Percentiles rank a stretch among this genome's conserved stretches.
These are phyloP conservation scores for Neolecta irregularis DNA, from an alignment of 1,139 yeast species.

Conservation along the genomic window DNA sequence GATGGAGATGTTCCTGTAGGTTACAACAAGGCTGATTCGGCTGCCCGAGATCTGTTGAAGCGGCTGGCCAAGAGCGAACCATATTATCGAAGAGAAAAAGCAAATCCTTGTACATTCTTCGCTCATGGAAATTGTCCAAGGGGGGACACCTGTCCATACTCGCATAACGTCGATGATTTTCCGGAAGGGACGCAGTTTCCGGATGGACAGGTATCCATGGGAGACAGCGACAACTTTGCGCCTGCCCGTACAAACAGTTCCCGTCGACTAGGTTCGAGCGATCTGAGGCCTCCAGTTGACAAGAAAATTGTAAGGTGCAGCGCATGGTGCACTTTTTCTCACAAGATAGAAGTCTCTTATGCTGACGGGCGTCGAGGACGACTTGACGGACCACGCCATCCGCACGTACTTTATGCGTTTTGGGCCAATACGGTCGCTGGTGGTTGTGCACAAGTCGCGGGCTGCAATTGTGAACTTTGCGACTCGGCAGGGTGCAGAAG, in stretches of 20 bases:
- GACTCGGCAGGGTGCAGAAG: slow-evolving; percentile 38
- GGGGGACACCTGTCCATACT: neutral
- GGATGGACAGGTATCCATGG: too few relatives aligned
- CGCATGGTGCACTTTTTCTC: neutral
- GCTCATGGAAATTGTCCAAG: neutral
- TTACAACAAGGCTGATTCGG: slow-evolving; percentile 23
- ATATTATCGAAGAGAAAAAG: slow-evolving; percentile 18
- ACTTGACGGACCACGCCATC: slow-evolving; percentile 48
- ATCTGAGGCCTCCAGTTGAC: slow-evolving; percentile 33
- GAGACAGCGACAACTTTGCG: too few relatives aligned
- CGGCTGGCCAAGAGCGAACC: slow-evolving; percentile 30
- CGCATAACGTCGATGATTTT: neutral
- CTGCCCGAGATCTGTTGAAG: slow-evolving; percentile 27
- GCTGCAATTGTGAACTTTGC: slow-evolving; percentile 50
- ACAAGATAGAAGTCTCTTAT: slow-evolving; percentile 33
- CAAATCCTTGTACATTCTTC: neutral
- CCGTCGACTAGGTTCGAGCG: slow-evolving; percentile 24
- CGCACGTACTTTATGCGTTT: slow-evolving; percentile 32
- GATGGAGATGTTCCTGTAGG: slow-evolving; percentile 25
- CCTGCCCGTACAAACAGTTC: slow-evolving; percentile 8
- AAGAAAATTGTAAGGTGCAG: slow-evolving; percentile 22
- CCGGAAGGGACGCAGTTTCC: neutral
- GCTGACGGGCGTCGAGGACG: slow-evolving; percentile 54
- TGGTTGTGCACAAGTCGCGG: slow-evolving; percentile 44
- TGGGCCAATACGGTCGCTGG: slow-evolving; percentile 36